Percentiles rank a stretch among this genome's conserved stretches.
These are phyloP conservation scores for Exophiala spinifera DNA, from an alignment of 2,329 filamentous ascomycete genomes.

Conservation along the genomic window DNA sequence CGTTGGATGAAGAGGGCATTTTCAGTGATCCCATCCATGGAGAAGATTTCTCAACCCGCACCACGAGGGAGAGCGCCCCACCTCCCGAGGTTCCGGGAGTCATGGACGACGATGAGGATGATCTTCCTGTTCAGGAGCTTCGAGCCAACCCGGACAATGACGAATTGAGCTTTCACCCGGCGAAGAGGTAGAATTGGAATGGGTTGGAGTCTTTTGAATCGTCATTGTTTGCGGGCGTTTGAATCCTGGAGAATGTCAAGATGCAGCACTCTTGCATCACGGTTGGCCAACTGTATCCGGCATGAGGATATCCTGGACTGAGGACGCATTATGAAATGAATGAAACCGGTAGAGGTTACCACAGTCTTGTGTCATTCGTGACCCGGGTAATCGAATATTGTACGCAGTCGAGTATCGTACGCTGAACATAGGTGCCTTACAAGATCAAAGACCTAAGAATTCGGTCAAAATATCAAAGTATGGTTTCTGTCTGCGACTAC, in stretches of 20 bases:
- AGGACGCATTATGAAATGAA: not conserved
- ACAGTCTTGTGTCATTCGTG: not conserved
- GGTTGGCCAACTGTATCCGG: not conserved
- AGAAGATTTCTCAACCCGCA: slow-evolving; percentile 11
- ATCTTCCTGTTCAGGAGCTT: slow-evolving; percentile 25
- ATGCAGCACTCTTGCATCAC: not conserved
- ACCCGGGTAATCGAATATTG: not conserved
- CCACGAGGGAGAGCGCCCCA: slow-evolving; percentile 26
- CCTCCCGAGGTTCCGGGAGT: slow-evolving; percentile 20
- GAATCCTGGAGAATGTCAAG: not conserved
- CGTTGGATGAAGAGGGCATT: slow-evolving; percentile 10
- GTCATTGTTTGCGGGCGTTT: slow-evolving; percentile 1
- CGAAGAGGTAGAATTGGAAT: not conserved
- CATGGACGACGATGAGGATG: slow-evolving; percentile 23
- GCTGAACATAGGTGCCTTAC: not conserved
- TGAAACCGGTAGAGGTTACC: not conserved
- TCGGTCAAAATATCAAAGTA: too few species aligned
- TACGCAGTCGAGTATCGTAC: not conserved
- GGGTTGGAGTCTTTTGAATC: not conserved
- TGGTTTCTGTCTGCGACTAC: too few species aligned
- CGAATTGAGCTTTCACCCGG: slow-evolving; percentile 14
- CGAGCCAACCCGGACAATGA: slow-evolving; percentile 18
- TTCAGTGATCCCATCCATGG: slow-evolving; percentile 14
- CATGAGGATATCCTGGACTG: not conserved
- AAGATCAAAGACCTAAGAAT: too few species aligned